phyloP scores from a whole-genome alignment of 2,329 filamentous ascomycete genomes.

The Colletotrichum musicola region DNA sequence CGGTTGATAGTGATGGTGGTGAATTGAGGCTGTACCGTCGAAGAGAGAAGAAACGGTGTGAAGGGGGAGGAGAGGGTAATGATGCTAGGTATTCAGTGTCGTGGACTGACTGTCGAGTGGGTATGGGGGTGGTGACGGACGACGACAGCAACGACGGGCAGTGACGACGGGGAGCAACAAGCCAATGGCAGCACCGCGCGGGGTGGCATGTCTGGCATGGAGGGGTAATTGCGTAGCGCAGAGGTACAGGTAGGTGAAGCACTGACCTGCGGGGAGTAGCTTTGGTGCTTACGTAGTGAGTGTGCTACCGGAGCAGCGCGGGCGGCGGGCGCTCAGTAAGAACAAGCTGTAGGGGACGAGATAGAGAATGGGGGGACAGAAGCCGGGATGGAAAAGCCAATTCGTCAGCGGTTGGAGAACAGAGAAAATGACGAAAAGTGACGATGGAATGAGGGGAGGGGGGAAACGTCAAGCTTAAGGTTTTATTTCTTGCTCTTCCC shows the following conservation, averaged over 20 bases:
- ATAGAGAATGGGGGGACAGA: too few species aligned
- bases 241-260: constrained; percentile 16
- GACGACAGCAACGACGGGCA: constrained; percentile 6
- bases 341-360: not conserved
- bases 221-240: constrained; percentile 35
- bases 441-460: not conserved
- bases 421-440: not conserved
- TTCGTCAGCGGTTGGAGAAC: not conserved
- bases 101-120: constrained; percentile 28
- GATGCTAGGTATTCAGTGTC: constrained; percentile 7
- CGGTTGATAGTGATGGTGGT: constrained; percentile 2
- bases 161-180: constrained; percentile 1
- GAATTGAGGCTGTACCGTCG: constrained; percentile 4
- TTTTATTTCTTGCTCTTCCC: too few species aligned
- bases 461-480: not conserved
- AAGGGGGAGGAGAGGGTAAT: not conserved
- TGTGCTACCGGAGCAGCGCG: not conserved
- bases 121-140: not conserved
- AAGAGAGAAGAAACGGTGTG: not conserved
- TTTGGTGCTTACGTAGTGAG: not conserved
- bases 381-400: not conserved
- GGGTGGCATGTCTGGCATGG: constrained; percentile 37
- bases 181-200: constrained; percentile 22
- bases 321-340: not conserved
- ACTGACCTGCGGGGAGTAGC: constrained; percentile 26